phyloP scores from a whole-genome alignment of 306 rosid genomes.

The Inga laurina region DNA sequence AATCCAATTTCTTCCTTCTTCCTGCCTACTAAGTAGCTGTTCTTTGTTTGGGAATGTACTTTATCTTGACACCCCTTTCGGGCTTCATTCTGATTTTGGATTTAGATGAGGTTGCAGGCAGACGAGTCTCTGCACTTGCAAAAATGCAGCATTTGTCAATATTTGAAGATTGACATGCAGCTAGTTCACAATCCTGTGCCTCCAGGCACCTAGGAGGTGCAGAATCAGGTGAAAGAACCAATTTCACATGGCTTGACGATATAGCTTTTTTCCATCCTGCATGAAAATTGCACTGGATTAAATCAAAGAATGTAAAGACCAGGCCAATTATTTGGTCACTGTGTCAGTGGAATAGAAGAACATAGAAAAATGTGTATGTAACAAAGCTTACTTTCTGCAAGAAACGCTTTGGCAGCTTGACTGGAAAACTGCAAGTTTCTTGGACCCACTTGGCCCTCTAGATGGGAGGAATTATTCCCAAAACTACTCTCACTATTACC shows the following conservation, averaged over 20 bases:
- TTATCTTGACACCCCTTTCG: constrained; percentile 57
- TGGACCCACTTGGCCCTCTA: constrained; percentile 37
- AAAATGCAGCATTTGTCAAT: constrained; percentile 39
- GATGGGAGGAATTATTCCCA: constrained; percentile 24
- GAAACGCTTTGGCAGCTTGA: constrained; percentile 73
- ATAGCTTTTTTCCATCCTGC: constrained; percentile 96
- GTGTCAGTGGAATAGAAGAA: constrained; percentile 2
- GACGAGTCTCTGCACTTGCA: constrained; percentile 48
- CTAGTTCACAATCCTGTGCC: constrained; percentile 39
- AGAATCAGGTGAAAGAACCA: constrained; percentile 55
- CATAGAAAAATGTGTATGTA: background rate
- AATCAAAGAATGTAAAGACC: constrained; percentile 19
- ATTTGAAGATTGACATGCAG: constrained; percentile 35
- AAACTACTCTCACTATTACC: constrained; percentile 36
- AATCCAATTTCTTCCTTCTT: constrained; percentile 45
- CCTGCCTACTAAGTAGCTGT: constrained; percentile 41
- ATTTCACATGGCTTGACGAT: constrained; percentile 61
- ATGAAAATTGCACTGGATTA: constrained; percentile 24
- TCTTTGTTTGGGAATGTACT: constrained; percentile 74
- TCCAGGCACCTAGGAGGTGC: constrained; percentile 41
- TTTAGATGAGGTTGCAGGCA: constrained; percentile 39
- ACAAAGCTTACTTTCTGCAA: constrained; percentile 64
- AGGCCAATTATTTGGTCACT: constrained; percentile 3
- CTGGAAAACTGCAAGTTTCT: constrained; percentile 46
- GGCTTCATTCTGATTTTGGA: constrained; percentile 55